These are phyloP conservation scores for Pythium phragmitis DNA, from an alignment of 352 stramenopile species.

Conservation along the genomic window DNA sequence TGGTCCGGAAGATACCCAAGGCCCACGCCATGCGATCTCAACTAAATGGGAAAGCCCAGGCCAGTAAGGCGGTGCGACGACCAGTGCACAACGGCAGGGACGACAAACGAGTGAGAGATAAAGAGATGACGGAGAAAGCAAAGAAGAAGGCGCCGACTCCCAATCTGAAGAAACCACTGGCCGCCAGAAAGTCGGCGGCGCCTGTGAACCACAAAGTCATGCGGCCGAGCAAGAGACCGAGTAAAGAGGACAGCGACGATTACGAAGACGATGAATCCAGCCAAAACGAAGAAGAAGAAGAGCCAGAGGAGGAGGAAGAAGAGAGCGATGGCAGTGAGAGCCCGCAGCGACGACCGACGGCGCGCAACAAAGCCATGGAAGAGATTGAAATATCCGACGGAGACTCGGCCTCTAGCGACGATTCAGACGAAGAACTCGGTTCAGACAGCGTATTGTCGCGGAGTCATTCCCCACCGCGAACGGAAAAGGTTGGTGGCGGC, in stretches of 20 bases:
- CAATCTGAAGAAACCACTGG: conserved; percentile 3
- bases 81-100: neutral
- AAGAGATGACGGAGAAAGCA: neutral
- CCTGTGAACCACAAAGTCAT: neutral
- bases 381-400: conserved; percentile 22
- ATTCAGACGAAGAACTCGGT: conserved; percentile 9
- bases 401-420: conserved; percentile 7
- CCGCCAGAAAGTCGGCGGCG: conserved; percentile 15
- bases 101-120: neutral
- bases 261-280: conserved; percentile 4
- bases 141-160: neutral
- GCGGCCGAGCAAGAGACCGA: neutral
- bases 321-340: conserved; percentile 7
- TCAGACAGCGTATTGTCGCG: neutral
- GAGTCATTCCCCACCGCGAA: neutral
- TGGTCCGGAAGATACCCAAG: conserved; percentile 10
- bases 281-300: conserved; percentile 11
- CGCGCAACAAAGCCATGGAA: conserved; percentile 14
- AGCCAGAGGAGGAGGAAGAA: conserved; percentile 9
- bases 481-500: neutral
- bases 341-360: neutral
- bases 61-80: neutral
- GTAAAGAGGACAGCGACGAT: conserved; percentile 6
- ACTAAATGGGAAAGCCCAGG: neutral
- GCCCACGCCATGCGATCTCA: conserved; percentile 1